Conservation (phyloP, 2,329 filamentous ascomycete genomes). For the Colletotrichum lupini region DNA sequence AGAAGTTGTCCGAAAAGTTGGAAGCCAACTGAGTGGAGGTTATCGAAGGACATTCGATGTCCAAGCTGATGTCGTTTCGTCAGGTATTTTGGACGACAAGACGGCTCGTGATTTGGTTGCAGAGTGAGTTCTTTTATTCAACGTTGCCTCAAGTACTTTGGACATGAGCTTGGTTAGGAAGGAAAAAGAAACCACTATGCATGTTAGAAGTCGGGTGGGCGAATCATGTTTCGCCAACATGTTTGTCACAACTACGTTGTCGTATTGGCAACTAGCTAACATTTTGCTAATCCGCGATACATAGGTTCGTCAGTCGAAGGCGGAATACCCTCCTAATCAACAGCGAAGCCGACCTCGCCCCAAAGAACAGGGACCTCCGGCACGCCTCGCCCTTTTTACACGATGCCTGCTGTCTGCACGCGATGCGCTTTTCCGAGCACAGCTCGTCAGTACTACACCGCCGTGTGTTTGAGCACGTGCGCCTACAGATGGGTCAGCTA, state of each 20-base stretch:
- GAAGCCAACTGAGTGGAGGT: constrained; percentile 30
- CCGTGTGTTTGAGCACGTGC: constrained; percentile 52
- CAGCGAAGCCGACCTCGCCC: constrained; percentile 22
- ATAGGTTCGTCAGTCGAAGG: constrained; percentile 26
- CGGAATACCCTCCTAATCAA: constrained; percentile 29
- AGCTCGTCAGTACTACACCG: constrained; percentile 43
- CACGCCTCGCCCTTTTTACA: constrained; percentile 52
- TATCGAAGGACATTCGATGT: constrained; percentile 28
- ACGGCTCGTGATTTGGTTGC: constrained; percentile 18
- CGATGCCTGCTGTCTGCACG: constrained; percentile 52
- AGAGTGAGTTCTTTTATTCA: constrained; percentile 18
- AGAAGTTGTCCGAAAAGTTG: constrained; percentile 30
- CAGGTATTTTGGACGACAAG: constrained; percentile 23
- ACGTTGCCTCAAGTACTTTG: neutral
- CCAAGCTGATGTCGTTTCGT: constrained; percentile 26
- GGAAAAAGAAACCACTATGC: neutral
- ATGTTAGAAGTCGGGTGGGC: neutral
- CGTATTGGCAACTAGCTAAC: neutral
- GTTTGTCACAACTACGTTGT: neutral
- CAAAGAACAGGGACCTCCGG: constrained; percentile 39
- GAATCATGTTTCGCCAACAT: too few relatives aligned
- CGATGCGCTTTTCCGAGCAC: constrained; percentile 34
- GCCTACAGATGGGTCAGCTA: constrained; percentile 50
- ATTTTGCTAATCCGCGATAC: neutral
- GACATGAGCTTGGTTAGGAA: neutral